Evolutionary conservation across 805 yeast species (phyloP), one percentile per base, ranked within the genome.

Genomic region (Suhomyces faveliae): DNA sequence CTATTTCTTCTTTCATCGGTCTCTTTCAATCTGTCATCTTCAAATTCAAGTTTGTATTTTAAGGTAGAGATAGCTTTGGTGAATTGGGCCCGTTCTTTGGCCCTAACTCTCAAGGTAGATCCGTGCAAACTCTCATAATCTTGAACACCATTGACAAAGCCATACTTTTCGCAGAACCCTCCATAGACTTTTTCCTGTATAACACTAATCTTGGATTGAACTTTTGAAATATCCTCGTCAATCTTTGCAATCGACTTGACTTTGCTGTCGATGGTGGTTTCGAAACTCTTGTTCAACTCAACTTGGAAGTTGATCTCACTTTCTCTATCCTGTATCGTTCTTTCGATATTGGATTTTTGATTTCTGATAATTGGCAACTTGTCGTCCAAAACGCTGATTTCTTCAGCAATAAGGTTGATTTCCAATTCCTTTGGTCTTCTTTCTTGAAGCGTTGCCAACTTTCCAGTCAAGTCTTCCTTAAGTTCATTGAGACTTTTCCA

Each of bases 51-150:
- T 56, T 85, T 85, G 49, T 78, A 85, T 27, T 81, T 73, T 37
- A 88, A 64, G 6, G 80, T 76, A 12, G 84, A 66, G 13, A 85
- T 77, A 47, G 87, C 86, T 50, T 81, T 82, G 35, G 79, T 70
- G 49, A 79, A 78, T 52, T 81, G 81, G 1, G 86, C 74, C 40
- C 83, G 71, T 58, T 85, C 89, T 50, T 79, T 81, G 1, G 83
- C 73, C 45, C 80, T 79, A 25, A 73, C 73, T 58, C 87, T 72
- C 43, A 79, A 58, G 3, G 77, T 65, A 4, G 79, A 70, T 5
- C 92, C 91, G 46, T 84, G 87, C 10, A 79, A 71, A 39, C 70
- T 71, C 61, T 90, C 97, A 61, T 86, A 90, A 27, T 85, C 89
- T 41, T 76, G 71, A 35, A 89, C 80, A 25, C 69, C 68, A 51